Evolutionary conservation across 257 asterid species (phyloP), one percentile per base, ranked within the genome.

Genomic region (Salvia splendens): DNA sequence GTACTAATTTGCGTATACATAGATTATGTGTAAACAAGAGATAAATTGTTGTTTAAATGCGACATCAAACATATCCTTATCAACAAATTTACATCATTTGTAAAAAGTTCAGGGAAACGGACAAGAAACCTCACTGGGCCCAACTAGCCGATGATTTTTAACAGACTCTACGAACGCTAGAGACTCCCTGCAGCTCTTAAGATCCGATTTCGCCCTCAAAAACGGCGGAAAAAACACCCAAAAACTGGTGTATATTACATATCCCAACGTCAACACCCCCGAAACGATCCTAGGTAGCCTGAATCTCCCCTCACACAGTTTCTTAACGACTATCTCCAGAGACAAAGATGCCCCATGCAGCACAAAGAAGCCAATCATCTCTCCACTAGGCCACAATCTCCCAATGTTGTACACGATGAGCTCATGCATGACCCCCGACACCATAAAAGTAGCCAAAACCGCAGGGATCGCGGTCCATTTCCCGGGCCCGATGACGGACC

Each of bases 371-470:
- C 67, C 48, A 8, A 67, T 57, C 48, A 80, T 76, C 42, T 78
- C 75, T 1, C 95, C 88, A 0, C 52, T 78, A 5, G 95, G 89
- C 8, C 57, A 73, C 79, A 33, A n/a, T 32, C 87, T 72, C 5
- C 84, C 84, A 8, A 87, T 54, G 71, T 75, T 72, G 47, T 79
- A 87, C n/a, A 85, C 78, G 38, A 87, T 71, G 36, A 85, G 74
- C 75, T 87, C 95, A 42, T 87, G 95, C 95, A 85, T 85, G 9
- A 87, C 3, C n/a, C 95, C 95, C 0, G 95, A 87, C 0, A 81
- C 89, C 20, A 85, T 4, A 48, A 87, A 87, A 0, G 89, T 70
- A 0, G 81, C 82, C 67, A 78, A 6, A 6, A 87, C 68, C 0
- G 78, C 89, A 0, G 73, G 73, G 8, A 72, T n/a, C 0, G 67